Evolutionary conservation across 148 eudicot genomes (phyloP), one percentile per base, ranked within the genome.

Genomic region (Polygonum maritimum): DNA sequence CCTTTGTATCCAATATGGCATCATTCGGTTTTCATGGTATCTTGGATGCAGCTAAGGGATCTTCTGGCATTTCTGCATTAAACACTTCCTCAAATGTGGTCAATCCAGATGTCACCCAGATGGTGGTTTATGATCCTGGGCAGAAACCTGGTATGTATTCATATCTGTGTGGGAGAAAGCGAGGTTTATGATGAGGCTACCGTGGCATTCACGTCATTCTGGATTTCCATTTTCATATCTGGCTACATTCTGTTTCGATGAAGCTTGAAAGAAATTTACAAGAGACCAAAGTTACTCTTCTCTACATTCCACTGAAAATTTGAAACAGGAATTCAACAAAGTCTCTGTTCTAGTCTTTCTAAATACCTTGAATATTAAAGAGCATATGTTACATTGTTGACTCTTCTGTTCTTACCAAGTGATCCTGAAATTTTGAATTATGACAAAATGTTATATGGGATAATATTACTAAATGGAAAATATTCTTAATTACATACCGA

Each of bases 41-140:
- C 73, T 58, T 76, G 76, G 75, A 67, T 75, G 81, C 87, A 89
- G 99, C 91, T 78, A 86, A 86, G 84, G 86, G 73, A 63, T 65
- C 78, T 75, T 82, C 91, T 67, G 89, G 88, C 74, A 72, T 82
- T 67, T 79, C 84, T 45, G 73, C 76, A 48, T 76, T 84, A 74
- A 85, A 84, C 74, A 78, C 78, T 63, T 80, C 90, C 13, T 67
- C 84, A 26, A 86, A 89, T 73, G 83, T 87, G 71, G 88, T 92
- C 77, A 81, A 88, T 81, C 97, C 97, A 35, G 96, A 95, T 82
- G 79, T 88, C 80, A 81, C 90, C 21, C 91, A 86, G 80, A 91
- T 92, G 97, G 85, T 83, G 75, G 78, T 87, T 71, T 87, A 90
- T 76, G 95, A 90, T 81, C 96, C 93, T 16, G 85, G 87, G 77